Base-by-base conservation (phyloP, 2,329 filamentous ascomycete genomes). In the Raffaelea deltoideospora region DNA sequence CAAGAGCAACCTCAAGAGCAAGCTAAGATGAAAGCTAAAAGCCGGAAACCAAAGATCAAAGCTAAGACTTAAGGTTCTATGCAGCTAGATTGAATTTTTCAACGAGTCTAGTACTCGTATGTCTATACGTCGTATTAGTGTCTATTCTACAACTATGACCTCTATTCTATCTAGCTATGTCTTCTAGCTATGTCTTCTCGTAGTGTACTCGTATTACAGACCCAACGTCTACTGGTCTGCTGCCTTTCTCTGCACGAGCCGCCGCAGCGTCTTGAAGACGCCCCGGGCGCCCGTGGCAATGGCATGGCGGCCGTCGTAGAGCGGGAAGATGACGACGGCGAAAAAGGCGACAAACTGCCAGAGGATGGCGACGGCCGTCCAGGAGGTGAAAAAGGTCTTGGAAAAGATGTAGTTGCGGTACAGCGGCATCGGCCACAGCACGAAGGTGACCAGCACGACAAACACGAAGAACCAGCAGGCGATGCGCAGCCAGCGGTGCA, bases 351-450 rank as follows among this genome's bases (percentile, higher is more conserved):
- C 48, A 40, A 66, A 67, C 34, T 65, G 61, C 62, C 63, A 67
- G 1, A 62, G 48, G 3, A 66, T 60, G 0, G 61, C 55, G 4
- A 65, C 56, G 0, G 53, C 50, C 0, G 57, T 53, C 63, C 63
- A 67, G 0, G 60, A 58, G 1, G 51, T 49, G 45, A 66, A 66
- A 41, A 67, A 66, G 0, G 52, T 45, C 43, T 56, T 57, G 0
- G 55, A 63, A 41, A 67, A 68, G 28, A 68, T 56, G 37, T 60
- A 68, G 44, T 61, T 50, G 3, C 63, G 57, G 42, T 68, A 67
- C 5, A 68, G 51, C 18, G 64, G 63, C 49, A 69, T 52, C 0
- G 63, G 64, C 65, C 63, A 68, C 1, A 57, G 43, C 10, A 69
- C 33, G 20, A 65, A 58, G 0, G 64, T 67, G 10, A 63, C 48